Base-by-base conservation (phyloP, 1,284 basidiomycete species). In the Papiliotrema terrestris region DNA sequence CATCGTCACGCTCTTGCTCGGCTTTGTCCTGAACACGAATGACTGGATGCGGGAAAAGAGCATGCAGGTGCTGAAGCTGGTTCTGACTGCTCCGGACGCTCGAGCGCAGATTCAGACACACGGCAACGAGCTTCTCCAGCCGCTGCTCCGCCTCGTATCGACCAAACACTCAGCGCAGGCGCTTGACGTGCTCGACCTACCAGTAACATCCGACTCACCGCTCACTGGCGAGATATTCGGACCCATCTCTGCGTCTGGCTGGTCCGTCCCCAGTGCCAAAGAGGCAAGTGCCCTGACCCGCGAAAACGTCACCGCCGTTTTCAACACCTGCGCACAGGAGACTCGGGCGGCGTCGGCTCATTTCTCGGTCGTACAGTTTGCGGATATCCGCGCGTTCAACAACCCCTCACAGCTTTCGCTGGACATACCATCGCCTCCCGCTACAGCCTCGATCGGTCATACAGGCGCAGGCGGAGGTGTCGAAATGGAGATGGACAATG, bases 161-260 rank as follows among this genome's bases (percentile, higher is more conserved):
- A 91, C 89, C 2, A 88, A 93, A 63, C 82, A 94, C 26, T 87
- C 92, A 6, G 76, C 86, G 3, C 84, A 90, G 60, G 93, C 93
- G 0, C 81, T 97, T 44, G 91, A 95, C 47, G 91, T 96, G 17
- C 82, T 97, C 1, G 92, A 96, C 66, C 88, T 93, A 66, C 91
- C 90, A 0, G 84, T 90, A 70, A 86, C 91, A 67, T 61, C 67
- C n/a, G 86, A 83, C 48, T 39, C 84, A 86, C 8, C 91, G 89
- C 89, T 92, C 87, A 82, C 85, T 9, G 83, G 84, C 0, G 84
- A 86, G 37, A 82, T 94, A 13, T 94, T 94, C 68, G 90, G 91
- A 9, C 79, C 86, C 20, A 86, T 91, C 1, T 82, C 87, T 55
- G 83, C 85, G 46, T 88, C 87, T 1, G 92, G 91, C 9, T 95